phyloP scores from a whole-genome alignment of 371 early-diverging fungal genomes.

The Actinomucor elegans region DNA sequence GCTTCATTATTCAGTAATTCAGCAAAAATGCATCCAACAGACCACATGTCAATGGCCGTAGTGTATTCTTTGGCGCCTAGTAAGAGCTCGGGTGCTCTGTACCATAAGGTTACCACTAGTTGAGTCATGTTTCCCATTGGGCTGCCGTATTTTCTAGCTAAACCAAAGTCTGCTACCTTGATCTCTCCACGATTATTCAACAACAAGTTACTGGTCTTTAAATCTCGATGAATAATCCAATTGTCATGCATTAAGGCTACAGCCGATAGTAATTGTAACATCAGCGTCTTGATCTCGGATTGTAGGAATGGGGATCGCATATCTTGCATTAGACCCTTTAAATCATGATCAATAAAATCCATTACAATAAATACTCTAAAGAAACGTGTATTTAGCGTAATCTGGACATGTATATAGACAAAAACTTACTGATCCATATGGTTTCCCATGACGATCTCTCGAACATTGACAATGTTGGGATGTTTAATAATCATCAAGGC shows the following conservation, averaged over 20 bases:
- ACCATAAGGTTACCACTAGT: slow-evolving; percentile 93
- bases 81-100: slow-evolving; percentile 98
- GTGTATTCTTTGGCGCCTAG: slow-evolving; percentile 91
- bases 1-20: slow-evolving; percentile 81
- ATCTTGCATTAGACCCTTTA: slow-evolving; percentile 86
- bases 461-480: slow-evolving; percentile 93
- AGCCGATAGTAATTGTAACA: slow-evolving; percentile 86
- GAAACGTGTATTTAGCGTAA: background rate
- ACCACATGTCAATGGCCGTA: slow-evolving; percentile 98
- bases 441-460: slow-evolving; percentile 88
- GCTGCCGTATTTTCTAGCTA: slow-evolving; percentile 78
- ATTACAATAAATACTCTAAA: slow-evolving; percentile 93
- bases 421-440: slow-evolving; percentile 69
- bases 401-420: background rate
- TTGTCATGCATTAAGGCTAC: slow-evolving; percentile 89
- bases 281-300: slow-evolving; percentile 91
- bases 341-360: slow-evolving; percentile 96
- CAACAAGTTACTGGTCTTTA: slow-evolving; percentile 96
- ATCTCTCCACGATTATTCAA: slow-evolving; percentile 84
- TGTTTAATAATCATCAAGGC: slow-evolving; percentile 87
- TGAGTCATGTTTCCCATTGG: slow-evolving; percentile 77
- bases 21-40: slow-evolving; percentile 92
- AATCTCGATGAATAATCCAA: slow-evolving; percentile 97
- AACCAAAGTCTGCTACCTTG: slow-evolving; percentile 85
- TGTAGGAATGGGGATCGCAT: slow-evolving; percentile 81